Evolutionary conservation across 2,329 filamentous ascomycete genomes (phyloP), one percentile per base, ranked within the genome.

Genomic region (Penicillium italicum): DNA sequence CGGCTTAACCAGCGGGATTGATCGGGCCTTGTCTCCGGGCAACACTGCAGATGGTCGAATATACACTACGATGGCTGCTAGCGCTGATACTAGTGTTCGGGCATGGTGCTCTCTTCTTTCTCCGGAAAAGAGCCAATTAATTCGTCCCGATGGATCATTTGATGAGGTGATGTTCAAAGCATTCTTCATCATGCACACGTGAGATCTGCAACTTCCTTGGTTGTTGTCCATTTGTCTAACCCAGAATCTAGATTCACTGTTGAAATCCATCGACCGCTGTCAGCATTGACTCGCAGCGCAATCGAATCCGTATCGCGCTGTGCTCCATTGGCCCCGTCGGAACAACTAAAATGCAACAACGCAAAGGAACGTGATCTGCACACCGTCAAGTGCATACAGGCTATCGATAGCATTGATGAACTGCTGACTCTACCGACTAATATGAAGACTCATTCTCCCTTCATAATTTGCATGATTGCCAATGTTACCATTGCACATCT

Each of bases 141-240:
- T 76, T 36, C 81, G 83, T 57, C 80, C 81, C 60, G 82, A 85
- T 60, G 85, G 88, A 37, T 66, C 64, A 2, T 49, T 69, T 9
- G 69, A 70, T 43, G 64, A 69, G 72, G 86, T 94, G 80, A 84
- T 94, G 68, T 94, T 94, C 74, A 89, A 93, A 69, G 90, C 89
- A 1, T 85, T 90, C 62, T 90, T 92, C 80, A 88, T 93, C 66
- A 79, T 79, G 43, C 72, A 80, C 34, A 65, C 60, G 65, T 69
- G 52, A 40, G 62, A 28, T 20, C 2, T 20, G 1, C 5, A 16
- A 26, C 47, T 61, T 80, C 88, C 58, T 1, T 24, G 3, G 5
- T 9, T 28, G 1, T 12, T 28, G 5, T 28, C n/a, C 5, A 18
- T 41, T 31, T 43, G 11, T 52, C 36, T 53, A 12, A 53, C 30